Evolutionary conservation across 202 grass and related monocot genomes (phyloP).

Genomic region (Sporobolus alterniflorus): DNA sequence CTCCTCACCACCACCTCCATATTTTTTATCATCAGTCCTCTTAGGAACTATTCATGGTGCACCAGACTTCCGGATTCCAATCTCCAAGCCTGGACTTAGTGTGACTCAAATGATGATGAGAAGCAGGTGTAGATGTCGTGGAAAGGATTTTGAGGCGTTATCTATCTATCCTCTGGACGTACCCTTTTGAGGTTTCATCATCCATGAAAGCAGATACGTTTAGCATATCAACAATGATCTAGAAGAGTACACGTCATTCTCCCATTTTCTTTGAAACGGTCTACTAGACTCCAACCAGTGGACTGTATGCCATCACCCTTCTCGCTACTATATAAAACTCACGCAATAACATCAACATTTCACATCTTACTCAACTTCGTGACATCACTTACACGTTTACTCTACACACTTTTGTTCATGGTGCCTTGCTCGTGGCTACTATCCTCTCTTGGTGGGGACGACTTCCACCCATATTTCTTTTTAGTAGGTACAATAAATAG

Average conservation of each 20-base stretch:
- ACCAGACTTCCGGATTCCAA: no score
- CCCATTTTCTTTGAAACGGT: background rate
- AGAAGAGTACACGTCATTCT: background rate
- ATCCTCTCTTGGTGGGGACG: background rate
- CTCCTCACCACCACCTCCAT: no score
- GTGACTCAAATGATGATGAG: no score
- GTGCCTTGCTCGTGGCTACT: background rate
- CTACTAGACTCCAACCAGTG: background rate
- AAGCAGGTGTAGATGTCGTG: no score
- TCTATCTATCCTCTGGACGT: background rate
- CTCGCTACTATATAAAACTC: background rate
- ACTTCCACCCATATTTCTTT: background rate
- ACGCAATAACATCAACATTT: background rate
- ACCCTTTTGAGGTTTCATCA: background rate
- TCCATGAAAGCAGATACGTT: background rate
- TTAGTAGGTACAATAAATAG: background rate
- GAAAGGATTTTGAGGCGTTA: background rate
- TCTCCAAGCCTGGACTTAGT: no score
- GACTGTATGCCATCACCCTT: background rate
- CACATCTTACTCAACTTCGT: background rate
- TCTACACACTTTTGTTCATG: no score
- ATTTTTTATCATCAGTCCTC: no score
- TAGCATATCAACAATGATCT: no score
- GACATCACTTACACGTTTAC: background rate
- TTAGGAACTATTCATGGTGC: no score